Evolutionary conservation across 2,329 filamentous ascomycete species (phyloP).

Genomic region (Paramyrothecium roridum): DNA sequence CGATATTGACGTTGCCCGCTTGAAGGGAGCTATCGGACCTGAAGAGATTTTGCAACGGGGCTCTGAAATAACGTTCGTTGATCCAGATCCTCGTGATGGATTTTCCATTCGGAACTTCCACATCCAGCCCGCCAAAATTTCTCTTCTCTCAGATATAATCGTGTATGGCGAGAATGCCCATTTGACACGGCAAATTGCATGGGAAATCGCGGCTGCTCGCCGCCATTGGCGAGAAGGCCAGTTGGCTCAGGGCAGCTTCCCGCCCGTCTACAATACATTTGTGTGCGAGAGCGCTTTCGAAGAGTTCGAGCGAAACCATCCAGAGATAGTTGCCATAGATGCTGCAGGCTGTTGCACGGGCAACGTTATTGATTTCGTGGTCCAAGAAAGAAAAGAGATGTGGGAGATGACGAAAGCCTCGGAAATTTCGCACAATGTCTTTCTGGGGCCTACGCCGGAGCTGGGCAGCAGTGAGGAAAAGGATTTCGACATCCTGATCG

Average conservation of each 20-base stretch:
- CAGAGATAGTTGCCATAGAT: conserved; percentile 72
- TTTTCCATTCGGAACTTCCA: conserved; percentile 98
- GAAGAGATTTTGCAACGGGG: conserved; percentile 68
- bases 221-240: conserved; percentile 67
- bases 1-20: conserved; percentile 66
- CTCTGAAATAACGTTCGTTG: conserved; percentile 62
- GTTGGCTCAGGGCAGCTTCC: conserved; percentile 48
- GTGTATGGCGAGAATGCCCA: conserved; percentile 77
- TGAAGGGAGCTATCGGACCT: conserved; percentile 84
- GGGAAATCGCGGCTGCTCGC: conserved; percentile 73
- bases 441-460: conserved; percentile 83
- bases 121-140: conserved; percentile 87
- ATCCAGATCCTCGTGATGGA: conserved; percentile 81
- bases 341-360: conserved; percentile 69
- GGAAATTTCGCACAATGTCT: conserved; percentile 87
- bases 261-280: conserved; percentile 82
- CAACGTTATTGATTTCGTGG: conserved; percentile 81
- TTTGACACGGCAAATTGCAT: conserved; percentile 60
- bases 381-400: conserved; percentile 90
- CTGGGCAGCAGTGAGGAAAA: conserved; percentile 53
- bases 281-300: conserved; percentile 62
- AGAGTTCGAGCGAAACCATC: conserved; percentile 67
- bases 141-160: conserved; percentile 85
- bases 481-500: conserved; percentile 81
- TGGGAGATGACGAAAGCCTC: conserved; percentile 86